Conservation (phyloP, 2,329 filamentous ascomycete genomes). For the Aspergillus phoenicis region DNA sequence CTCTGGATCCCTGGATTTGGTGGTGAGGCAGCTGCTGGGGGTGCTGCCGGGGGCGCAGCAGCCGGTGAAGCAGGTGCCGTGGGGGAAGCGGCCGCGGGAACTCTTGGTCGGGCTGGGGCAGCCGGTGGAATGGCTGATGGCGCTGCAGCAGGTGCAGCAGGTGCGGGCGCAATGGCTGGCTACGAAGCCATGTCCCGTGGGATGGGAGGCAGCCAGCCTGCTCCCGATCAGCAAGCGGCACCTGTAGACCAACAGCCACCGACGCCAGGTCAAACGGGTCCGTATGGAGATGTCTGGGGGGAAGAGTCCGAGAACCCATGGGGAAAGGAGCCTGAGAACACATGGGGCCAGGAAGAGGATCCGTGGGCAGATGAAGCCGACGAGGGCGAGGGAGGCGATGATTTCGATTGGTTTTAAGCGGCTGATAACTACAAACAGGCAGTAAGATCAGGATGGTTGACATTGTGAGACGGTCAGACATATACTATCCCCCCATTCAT, state of each 20-base stretch:
- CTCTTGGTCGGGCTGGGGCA: conserved; percentile 40
- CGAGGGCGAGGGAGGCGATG: conserved; percentile 27
- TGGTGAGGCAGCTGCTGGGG: conserved; percentile 44
- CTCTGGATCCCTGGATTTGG: conserved; percentile 53
- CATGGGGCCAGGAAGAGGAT: conserved; percentile 25
- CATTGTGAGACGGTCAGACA: background rate
- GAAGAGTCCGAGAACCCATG: conserved; percentile 25
- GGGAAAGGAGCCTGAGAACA: conserved; percentile 23
- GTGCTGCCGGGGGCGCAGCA: conserved; percentile 40
- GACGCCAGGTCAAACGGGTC: conserved; percentile 21
- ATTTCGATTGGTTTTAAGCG: conserved; percentile 31
- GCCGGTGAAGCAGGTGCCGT: conserved; percentile 41
- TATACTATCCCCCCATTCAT: too few relatives aligned
- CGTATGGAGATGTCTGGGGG: conserved; percentile 32
- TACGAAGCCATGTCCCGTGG: conserved; percentile 65
- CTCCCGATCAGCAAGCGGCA: conserved; percentile 21
- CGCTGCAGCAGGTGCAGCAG: conserved; percentile 50
- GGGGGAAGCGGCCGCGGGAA: conserved; percentile 42
- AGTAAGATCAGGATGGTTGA: background rate
- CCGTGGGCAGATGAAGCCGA: conserved; percentile 23
- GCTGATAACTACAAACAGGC: background rate
- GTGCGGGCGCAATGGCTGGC: conserved; percentile 63
- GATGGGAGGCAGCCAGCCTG: conserved; percentile 31
- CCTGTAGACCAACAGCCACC: conserved; percentile 22
- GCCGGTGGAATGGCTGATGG: conserved; percentile 45